Evolutionary conservation across 2,329 filamentous ascomycete species (phyloP), one percentile per base, ranked within the genome.

Genomic region (Gnomoniopsis sp.): DNA sequence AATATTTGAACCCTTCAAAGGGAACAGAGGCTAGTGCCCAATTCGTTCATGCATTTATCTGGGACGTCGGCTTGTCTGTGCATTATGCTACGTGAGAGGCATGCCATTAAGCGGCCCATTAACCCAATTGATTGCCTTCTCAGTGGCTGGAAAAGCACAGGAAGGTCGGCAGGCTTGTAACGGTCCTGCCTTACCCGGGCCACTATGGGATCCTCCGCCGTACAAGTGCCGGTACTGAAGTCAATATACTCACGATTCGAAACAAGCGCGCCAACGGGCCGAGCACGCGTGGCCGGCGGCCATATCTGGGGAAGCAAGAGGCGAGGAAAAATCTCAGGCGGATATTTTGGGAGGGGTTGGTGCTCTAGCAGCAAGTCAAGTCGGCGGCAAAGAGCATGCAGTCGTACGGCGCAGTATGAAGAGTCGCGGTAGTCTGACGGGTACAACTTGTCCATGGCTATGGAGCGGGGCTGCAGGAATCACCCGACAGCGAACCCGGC

Each of bases 191-290:
- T 4, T 30, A 30, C 8, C 26, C 26, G 8, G 26, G 26, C 26
- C 26, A 8, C 26, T 8, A 30, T 8, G 3, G 3, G 12, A 41
- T 3, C 12, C 12, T 41, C 12, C 4, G n/a, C 14, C 14, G 6
- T 41, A n/a, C 38, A 15, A 41, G 38, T 15, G 12, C 14, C 38
- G n/a, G n/a, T 15, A 15, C 3, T 15, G 14, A 15, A 41, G 38
- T 3, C 38, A 15, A 15, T n/a, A 6, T 15, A 6, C 14, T 10
- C 47, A 33, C 8, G 30, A 49, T 34, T 38, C 54, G 49, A 54
- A 54, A 54, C 50, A 58, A 54, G 50, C 56, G 50, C 50, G 23
- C 56, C 56, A 58, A 58, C 50, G 54, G 26, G 26, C 26, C 4
- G 4, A 30, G 26, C 26, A 30, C 26, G 26, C 26, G 4, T 30